These are phyloP conservation scores for Fraxinus paxiana DNA, from an alignment of 305 asterid genomes.

Conservation along the genomic window DNA sequence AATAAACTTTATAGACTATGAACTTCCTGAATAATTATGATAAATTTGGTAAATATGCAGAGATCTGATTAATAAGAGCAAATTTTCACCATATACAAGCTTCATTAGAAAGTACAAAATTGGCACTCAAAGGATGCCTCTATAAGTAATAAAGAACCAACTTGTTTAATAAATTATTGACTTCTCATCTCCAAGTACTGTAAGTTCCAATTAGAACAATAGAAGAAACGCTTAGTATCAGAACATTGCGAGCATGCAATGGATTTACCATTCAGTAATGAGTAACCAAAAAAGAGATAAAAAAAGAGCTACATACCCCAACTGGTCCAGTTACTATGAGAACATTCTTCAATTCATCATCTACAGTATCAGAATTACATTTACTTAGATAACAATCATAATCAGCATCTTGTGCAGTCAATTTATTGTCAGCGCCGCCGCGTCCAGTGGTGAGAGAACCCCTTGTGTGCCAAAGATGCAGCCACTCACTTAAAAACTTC, in stretches of 20 bases:
- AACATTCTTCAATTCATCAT: slow-evolving; percentile 76
- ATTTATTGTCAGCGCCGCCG: slow-evolving; percentile 33
- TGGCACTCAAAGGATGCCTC: background rate
- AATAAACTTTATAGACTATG: background rate
- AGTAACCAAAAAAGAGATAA: slow-evolving; percentile 15
- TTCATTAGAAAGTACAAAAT: background rate
- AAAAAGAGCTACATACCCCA: slow-evolving; percentile 60
- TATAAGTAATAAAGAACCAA: background rate
- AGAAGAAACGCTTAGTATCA: background rate
- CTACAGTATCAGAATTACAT: slow-evolving; percentile 45
- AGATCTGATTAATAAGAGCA: background rate
- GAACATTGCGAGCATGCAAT: slow-evolving; percentile 16
- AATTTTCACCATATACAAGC: background rate
- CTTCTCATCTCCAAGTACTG: background rate
- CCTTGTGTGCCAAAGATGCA: slow-evolving; percentile 75
- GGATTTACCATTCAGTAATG: slow-evolving; percentile 7
- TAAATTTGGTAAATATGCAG: background rate
- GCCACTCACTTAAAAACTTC: slow-evolving; percentile 75
- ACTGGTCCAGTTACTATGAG: slow-evolving; percentile 90
- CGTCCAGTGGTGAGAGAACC: slow-evolving; percentile 42
- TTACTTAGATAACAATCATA: slow-evolving; percentile 51
- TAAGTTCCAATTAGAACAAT: background rate
- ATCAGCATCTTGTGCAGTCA: slow-evolving; percentile 35
- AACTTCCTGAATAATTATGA: background rate
- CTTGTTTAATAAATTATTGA: background rate